These are phyloP conservation scores for Comarum palustre DNA, from an alignment of 306 rosid genomes.

Conservation along the genomic window DNA sequence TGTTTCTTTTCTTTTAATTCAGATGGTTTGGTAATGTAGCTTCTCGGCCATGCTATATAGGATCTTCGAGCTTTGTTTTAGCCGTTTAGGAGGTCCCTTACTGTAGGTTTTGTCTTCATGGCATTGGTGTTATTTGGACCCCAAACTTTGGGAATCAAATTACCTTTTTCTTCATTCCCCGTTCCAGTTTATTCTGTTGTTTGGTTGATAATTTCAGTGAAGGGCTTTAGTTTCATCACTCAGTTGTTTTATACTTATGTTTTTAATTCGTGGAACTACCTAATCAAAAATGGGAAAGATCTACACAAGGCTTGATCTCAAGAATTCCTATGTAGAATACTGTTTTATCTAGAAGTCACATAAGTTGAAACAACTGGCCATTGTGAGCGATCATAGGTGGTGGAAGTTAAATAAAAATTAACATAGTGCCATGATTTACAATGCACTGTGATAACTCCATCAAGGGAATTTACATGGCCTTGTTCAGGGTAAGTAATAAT, in stretches of 20 bases:
- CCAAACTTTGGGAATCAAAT: neutral
- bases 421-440: constrained; percentile 33
- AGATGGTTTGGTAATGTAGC: neutral
- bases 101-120: neutral
- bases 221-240: neutral
- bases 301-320: neutral
- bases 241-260: neutral
- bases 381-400: neutral
- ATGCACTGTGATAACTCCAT: constrained; percentile 50
- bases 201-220: neutral
- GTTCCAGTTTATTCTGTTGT: neutral
- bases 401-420: neutral
- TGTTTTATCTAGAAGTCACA: neutral
- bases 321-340: neutral
- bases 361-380: neutral
- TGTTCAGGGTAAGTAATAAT: constrained; percentile 61
- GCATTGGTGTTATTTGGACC: neutral
- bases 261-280: neutral
- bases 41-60: neutral
- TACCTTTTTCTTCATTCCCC: neutral
- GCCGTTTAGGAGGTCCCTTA: neutral
- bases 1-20: neutral
- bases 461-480: constrained; percentile 74
- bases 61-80: neutral
- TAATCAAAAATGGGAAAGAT: neutral